These are phyloP conservation scores for Rubia yunnanensis DNA, from an alignment of 257 asterid genomes.

Conservation along the genomic window DNA sequence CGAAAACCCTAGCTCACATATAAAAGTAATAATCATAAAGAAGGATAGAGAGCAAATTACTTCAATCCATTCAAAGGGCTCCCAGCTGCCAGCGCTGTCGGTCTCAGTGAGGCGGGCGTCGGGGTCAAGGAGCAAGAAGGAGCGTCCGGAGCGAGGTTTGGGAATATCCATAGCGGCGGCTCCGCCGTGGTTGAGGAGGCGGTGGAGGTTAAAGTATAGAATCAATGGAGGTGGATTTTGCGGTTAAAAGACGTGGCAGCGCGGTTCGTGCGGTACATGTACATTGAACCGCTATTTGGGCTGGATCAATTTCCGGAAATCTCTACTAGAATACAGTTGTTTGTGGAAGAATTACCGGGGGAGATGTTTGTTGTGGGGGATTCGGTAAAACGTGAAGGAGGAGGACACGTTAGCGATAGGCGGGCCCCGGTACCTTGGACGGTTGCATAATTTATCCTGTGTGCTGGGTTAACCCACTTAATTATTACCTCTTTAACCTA, in stretches of 20 bases:
- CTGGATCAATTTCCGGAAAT: neutral
- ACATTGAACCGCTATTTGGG: neutral
- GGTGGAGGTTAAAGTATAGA: neutral
- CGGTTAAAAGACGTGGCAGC: neutral
- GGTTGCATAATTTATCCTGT: neutral
- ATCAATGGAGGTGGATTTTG: neutral
- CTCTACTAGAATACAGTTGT: neutral
- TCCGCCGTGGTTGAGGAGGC: slow-evolving; percentile 10
- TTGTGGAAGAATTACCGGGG: neutral
- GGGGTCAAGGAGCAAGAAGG: slow-evolving; percentile 49
- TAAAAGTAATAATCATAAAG: too few relatives aligned
- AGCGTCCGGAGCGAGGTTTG: slow-evolving; percentile 53
- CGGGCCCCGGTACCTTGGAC: slow-evolving; percentile 28
- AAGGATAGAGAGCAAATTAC: neutral
- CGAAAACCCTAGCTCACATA: slow-evolving; percentile 21
- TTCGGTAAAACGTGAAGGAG: slow-evolving; percentile 15
- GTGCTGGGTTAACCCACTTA: neutral
- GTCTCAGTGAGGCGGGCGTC: slow-evolving; percentile 49
- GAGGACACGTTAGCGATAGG: slow-evolving; percentile 26
- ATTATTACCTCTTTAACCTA: too few relatives aligned
- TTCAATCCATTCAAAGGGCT: slow-evolving; percentile 74
- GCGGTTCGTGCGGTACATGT: neutral
- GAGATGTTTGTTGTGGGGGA: neutral
- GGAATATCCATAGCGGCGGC: slow-evolving; percentile 33
- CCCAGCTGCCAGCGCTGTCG: slow-evolving; percentile 77